A percentile compares a stretch with the other conserved stretches of the same genome.
Conservation (phyloP, 2,329 filamentous ascomycete genomes). For the Pseudodiploospora longispora region DNA sequence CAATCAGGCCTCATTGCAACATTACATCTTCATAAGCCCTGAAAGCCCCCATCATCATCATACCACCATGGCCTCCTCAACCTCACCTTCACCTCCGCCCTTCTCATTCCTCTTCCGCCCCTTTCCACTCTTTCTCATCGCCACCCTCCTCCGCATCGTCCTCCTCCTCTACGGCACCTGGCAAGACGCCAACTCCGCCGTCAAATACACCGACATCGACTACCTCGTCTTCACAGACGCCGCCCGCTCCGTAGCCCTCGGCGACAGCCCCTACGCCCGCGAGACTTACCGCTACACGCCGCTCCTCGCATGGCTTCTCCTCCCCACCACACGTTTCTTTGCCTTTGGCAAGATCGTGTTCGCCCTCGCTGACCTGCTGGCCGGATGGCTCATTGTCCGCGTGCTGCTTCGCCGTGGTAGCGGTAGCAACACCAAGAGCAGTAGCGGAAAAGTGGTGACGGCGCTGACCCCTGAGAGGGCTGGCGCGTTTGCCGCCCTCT, state of each 20-base stretch:
- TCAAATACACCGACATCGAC: slow-evolving; percentile 99
- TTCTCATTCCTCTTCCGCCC: slow-evolving; percentile 23
- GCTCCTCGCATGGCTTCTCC: slow-evolving; percentile 80
- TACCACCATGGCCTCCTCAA: slow-evolving; percentile 8
- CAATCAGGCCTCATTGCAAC: background rate
- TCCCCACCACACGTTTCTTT: slow-evolving; percentile 69
- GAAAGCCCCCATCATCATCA: slow-evolving; percentile 1
- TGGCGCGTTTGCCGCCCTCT: slow-evolving; percentile 73
- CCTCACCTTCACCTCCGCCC: slow-evolving; percentile 1
- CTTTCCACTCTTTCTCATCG: slow-evolving; percentile 45
- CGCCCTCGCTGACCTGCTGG: slow-evolving; percentile 71
- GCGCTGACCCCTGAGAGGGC: slow-evolving; percentile 37
- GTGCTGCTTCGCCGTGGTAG: slow-evolving; percentile 28
- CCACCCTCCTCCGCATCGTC: slow-evolving; percentile 56
- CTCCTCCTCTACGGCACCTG: slow-evolving; percentile 84
- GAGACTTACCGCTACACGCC: slow-evolving; percentile 98
- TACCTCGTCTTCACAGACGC: slow-evolving; percentile 98
- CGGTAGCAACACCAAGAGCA: slow-evolving; percentile 26
- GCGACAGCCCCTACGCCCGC: slow-evolving; percentile 70
- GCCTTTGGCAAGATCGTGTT: slow-evolving; percentile 85
- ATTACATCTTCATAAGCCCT: slow-evolving; percentile 5
- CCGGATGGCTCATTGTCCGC: slow-evolving; percentile 65
- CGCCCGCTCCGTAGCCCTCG: slow-evolving; percentile 62
- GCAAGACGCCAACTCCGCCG: slow-evolving; percentile 82
- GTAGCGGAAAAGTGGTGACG: too few species aligned